These are phyloP conservation scores for Vigna mungo DNA, from an alignment of 306 rosid species.

Conservation along the genomic window DNA sequence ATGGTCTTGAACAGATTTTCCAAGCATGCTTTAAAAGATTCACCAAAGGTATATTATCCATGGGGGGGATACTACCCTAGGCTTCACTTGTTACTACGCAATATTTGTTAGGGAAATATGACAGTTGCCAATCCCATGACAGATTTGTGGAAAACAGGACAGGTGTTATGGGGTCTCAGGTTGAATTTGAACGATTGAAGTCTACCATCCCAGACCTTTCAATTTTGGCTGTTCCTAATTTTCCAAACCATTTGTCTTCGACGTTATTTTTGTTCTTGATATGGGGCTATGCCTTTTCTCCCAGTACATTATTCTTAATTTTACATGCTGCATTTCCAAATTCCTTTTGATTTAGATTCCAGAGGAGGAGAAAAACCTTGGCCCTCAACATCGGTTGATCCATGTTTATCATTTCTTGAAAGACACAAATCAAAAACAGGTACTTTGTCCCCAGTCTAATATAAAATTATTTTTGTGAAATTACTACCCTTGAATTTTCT, in stretches of 20 bases:
- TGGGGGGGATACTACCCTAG: not conserved
- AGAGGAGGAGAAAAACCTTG: conserved; percentile 82
- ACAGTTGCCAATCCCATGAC: not conserved
- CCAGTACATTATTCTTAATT: conserved; percentile 19
- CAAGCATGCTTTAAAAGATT: no score
- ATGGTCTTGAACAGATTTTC: no score
- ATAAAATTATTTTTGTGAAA: not conserved
- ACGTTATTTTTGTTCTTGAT: conserved; percentile 1
- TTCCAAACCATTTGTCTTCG: not conserved
- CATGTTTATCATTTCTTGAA: conserved; percentile 90
- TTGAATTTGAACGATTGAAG: not conserved
- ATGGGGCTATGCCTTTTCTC: conserved; percentile 8
- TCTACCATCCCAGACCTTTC: not conserved
- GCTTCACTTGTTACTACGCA: not conserved
- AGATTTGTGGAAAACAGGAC: not conserved
- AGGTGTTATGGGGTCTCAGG: not conserved
- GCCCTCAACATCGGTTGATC: conserved; percentile 78
- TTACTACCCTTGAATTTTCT: conserved; percentile 5
- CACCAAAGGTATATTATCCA: no score
- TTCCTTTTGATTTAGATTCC: conserved; percentile 64
- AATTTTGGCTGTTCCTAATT: not conserved
- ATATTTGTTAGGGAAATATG: not conserved
- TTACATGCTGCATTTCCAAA: not conserved
- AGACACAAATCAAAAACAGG: conserved; percentile 77
- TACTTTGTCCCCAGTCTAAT: conserved; percentile 36